Base-by-base conservation (phyloP, 2,329 filamentous ascomycete species). In the Escovopsis sp. region DNA sequence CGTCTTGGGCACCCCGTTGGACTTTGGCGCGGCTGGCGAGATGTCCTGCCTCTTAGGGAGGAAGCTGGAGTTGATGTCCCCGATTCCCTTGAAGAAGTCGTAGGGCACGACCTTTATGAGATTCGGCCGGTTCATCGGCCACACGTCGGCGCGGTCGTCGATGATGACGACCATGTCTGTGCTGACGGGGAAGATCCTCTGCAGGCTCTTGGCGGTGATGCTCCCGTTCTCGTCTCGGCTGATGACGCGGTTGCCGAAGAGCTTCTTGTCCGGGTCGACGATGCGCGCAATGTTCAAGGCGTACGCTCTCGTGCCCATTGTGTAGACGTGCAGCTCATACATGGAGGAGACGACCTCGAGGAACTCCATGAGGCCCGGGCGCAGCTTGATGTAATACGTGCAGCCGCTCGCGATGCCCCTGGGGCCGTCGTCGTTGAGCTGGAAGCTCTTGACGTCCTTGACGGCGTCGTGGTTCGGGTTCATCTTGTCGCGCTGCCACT, bases 111-210 rank as follows among this genome's bases (percentile, higher is more conserved):
- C 91, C 58, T 94, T 94, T 64, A 98, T 86, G 31, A 98, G 72
- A 54, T 98, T 95, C 5, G 83, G 76, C 51, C 83, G 81, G 71
- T 94, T 96, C 50, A 81, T 77, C 2, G 77, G 77, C 91, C 91
- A 98, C 7, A 98, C 89, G 58, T 98, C 91, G 41, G 86, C 86
- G 50, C 91, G 77, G 61, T 98, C 91, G 57, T 98, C 91, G 49
- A 98, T 98, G 53, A 98, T 95, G 44, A 95, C 88, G 1, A 95
- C 93, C 91, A 98, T 98, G 61, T 94, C 89, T 6, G 89, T 96
- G 61, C 93, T 93, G 45, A 94, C 85, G 5, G 93, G 91, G 59
- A 98, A 98, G 12, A 98, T 64, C 7, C 91, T 77, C 56, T 91
- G 84, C 27, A 98, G 67, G 50, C 80, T 91, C 70, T 98, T 98